Evolutionary conservation across 108 stramenopile genomes (phyloP).

Genomic region (Discostella pseudostelligera): DNA sequence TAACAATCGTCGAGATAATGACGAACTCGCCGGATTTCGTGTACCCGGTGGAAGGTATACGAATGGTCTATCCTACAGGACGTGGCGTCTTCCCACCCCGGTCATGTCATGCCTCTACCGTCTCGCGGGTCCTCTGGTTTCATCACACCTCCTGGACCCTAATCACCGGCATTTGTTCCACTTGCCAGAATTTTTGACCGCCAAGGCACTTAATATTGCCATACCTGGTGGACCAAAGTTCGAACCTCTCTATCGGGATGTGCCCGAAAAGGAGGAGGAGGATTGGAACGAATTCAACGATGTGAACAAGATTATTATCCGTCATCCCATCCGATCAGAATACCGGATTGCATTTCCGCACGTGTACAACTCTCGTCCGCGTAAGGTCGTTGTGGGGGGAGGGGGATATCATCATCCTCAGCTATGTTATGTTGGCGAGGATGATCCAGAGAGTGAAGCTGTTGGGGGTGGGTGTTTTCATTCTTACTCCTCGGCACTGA

Average conservation of each 20-base stretch:
- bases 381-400: conserved; percentile 77
- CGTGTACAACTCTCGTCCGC: conserved; percentile 97
- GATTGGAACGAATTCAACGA: conserved; percentile 99
- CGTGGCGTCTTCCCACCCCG: conserved; percentile 92
- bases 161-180: conserved; percentile 95
- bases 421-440: conserved; percentile 87
- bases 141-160: conserved; percentile 79
- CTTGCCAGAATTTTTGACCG: conserved; percentile 93
- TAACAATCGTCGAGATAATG: conserved; percentile 12
- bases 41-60: conserved; percentile 62
- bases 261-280: conserved; percentile 91
- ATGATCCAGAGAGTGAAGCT: conserved; percentile 67
- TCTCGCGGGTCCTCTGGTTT: conserved; percentile 91
- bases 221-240: conserved; percentile 99
- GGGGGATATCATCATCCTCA: conserved; percentile 92
- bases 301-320: conserved; percentile 98
- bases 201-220: conserved; percentile 97
- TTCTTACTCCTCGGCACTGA: conserved; percentile 70
- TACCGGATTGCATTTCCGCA: conserved; percentile 97
- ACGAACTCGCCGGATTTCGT: conserved; percentile 45
- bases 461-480: conserved; percentile 54
- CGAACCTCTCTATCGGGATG: conserved; percentile 97
- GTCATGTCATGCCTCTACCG: conserved; percentile 94
- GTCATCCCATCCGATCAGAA: conserved; percentile 96
- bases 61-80: conserved; percentile 94